These are phyloP conservation scores for Verbena officinalis DNA, from an alignment of 257 asterid genomes.

Conservation along the genomic window DNA sequence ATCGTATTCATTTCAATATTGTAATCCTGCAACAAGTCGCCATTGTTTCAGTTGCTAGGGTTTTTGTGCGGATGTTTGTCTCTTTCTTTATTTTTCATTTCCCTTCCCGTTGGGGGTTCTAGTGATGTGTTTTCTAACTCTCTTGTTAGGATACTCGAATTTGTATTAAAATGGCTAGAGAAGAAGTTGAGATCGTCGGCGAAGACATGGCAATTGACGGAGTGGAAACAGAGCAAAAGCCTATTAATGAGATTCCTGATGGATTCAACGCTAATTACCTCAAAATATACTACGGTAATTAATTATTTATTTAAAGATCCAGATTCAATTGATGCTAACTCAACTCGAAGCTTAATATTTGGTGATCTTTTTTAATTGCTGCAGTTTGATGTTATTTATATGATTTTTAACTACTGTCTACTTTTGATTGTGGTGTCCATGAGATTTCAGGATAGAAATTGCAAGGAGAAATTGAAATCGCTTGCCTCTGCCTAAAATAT, in stretches of 20 bases:
- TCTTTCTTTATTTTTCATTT: not conserved
- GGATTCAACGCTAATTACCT: slow-evolving; percentile 72
- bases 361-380: not conserved
- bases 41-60: not conserved
- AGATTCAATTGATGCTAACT: not conserved
- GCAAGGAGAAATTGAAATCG: not conserved
- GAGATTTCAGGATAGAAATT: slow-evolving; percentile 11
- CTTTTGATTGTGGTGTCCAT: not conserved
- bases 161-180: slow-evolving; percentile 42
- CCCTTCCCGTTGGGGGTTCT: not conserved
- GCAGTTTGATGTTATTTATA: not conserved
- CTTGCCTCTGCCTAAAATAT: not conserved
- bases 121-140: not conserved
- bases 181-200: slow-evolving; percentile 45
- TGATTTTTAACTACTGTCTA: not conserved
- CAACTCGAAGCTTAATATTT: not conserved
- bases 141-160: not conserved
- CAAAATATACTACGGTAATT: slow-evolving; percentile 68
- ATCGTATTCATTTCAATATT: not conserved
- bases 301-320: not conserved
- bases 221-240: slow-evolving; percentile 35
- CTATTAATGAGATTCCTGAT: slow-evolving; percentile 42
- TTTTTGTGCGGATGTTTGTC: not conserved
- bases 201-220: slow-evolving; percentile 71
- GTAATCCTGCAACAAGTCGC: not conserved